Evolutionary conservation across 179 eudicot species (phyloP), one percentile per base, ranked within the genome.

Genomic region (Drosera spatulata): DNA sequence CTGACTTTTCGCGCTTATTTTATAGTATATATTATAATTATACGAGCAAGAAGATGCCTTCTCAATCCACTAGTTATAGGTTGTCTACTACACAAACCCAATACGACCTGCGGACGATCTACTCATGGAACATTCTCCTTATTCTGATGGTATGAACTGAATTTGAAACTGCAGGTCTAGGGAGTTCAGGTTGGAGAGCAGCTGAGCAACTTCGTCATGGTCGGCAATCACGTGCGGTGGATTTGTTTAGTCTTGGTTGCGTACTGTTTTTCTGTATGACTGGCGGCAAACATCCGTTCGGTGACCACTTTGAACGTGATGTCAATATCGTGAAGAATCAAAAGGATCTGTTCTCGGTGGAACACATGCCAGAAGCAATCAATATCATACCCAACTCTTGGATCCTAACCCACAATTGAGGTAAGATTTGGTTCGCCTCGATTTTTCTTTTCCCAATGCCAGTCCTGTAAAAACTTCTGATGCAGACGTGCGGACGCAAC

Each of bases 101-200:
- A 22, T 22, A 22, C 33, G 1, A 22, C 33, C 33, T 22, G 33
- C 1, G 33, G 33, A 22, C 33, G 33, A 33, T 14, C 4, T 55
- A 42, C 39, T 10, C 13, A 50, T 50, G 11, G 4, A 10, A 4
- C 5, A 10, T 8, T 5, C 53, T 15, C 13, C 13, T 4, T 51
- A 13, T 51, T 51, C 45, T 56, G 11, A 56, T 39, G 9, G 3
- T 3, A 13, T 53, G 14, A 46, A 4, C 50, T 5, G 15, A 49
- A 43, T 12, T 45, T 6, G 6, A 50, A 50, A 43, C 47, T 69
- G 58, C 66, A 85, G 91, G 91, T 10, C 66, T 50, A 44, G 91
- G 91, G 53, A 85, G 87, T 72, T 76, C 91, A 55, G 91, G 91
- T 15, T 85, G 91, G 91, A 85, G 84, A 70, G 85, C 91, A 55